phyloP scores from a whole-genome alignment of 192 early-diverging fungal species.

The Borealophlyctis nickersoniae region DNA sequence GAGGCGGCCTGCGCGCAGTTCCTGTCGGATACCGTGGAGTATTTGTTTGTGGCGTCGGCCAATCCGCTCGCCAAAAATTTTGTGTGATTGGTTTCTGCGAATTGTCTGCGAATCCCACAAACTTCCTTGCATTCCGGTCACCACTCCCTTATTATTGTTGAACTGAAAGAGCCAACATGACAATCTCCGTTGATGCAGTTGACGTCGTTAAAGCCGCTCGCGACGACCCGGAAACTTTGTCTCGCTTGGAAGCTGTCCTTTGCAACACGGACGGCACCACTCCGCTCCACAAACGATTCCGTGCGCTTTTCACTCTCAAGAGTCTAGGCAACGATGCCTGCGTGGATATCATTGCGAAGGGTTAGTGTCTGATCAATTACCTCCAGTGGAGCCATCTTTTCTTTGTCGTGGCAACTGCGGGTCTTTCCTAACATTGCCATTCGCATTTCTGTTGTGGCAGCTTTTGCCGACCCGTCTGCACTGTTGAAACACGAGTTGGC shows the following conservation, averaged over 20 bases:
- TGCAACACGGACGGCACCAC: constrained; percentile 19
- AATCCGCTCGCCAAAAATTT: too few species aligned
- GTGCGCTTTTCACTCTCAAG: constrained; percentile 92
- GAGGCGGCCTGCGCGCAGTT: too few species aligned
- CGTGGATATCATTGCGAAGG: constrained; percentile 81
- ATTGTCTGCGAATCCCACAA: too few species aligned
- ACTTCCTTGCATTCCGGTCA: too few species aligned
- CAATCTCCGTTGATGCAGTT: constrained; percentile 16
- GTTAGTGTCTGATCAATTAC: constrained; percentile 26
- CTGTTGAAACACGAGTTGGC: constrained; percentile 95
- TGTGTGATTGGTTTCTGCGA: too few species aligned
- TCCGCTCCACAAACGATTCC: constrained; percentile 83
- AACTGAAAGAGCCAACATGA: constrained; percentile 23
- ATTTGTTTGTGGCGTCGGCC: too few species aligned
- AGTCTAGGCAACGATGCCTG: constrained; percentile 65
- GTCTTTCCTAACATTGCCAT: background rate
- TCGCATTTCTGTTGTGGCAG: constrained; percentile 28
- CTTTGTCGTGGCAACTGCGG: background rate
- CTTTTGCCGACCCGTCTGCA: constrained; percentile 76
- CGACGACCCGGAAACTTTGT: constrained; percentile 14
- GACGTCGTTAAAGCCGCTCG: background rate
- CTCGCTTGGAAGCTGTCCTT: constrained; percentile 25
- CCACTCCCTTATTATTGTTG: too few species aligned
- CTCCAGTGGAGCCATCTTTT: background rate
- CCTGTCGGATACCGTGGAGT: too few species aligned